Evolutionary conservation across 1,284 basidiomycete species (phyloP), one percentile per base, ranked within the genome.

Genomic region (Phylloboletellus chloephorus): DNA sequence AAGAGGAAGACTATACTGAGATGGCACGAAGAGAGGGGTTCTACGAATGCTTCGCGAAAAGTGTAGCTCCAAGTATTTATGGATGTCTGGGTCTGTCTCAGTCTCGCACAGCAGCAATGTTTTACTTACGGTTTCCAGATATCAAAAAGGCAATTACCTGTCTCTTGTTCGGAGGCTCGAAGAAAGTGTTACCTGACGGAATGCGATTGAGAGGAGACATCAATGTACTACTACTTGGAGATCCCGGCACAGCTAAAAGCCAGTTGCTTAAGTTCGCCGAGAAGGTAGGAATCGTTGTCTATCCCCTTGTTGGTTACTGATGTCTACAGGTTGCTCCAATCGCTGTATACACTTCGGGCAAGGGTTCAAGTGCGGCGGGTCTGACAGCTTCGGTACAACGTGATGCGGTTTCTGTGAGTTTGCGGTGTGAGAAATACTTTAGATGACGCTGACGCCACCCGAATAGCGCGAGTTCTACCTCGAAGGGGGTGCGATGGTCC

Each of bases 401-500:
- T 4, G 96, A 99, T 63, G 69, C 90, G 2, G 76, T 85, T 37
- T 89, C 94, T 21, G 91, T 94, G 56, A 50, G 86, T 65, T 10
- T 31, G 8, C 21, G 11, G 15, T n/a, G 6, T 8, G 31, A 31
- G 7, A 35, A 41, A 36, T 26, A 5, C 4, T 6, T 30, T 28
- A 23, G 2, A 22, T 11, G 29, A 43, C 16, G 23, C 44, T 49
- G 34, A 47, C 28, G 20, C 21, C 12, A 21, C 17, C 31, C 38
- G 8, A 22, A 30, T 52, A 95, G 91, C 80, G 96, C 33, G 96
- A 99, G 63, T 99, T 98, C 64, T 98, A 95, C 65, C 78, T 99
- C 7, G 96, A 99, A 71, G 96, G 96, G 5, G 96, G 96, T 20
- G 96, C 96, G 1, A 98, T 99, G 96, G 96, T 99, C 7, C 78